Conservation (phyloP, 495 filamentous ascomycete species). For the Hyaloscypha finlandica region DNA sequence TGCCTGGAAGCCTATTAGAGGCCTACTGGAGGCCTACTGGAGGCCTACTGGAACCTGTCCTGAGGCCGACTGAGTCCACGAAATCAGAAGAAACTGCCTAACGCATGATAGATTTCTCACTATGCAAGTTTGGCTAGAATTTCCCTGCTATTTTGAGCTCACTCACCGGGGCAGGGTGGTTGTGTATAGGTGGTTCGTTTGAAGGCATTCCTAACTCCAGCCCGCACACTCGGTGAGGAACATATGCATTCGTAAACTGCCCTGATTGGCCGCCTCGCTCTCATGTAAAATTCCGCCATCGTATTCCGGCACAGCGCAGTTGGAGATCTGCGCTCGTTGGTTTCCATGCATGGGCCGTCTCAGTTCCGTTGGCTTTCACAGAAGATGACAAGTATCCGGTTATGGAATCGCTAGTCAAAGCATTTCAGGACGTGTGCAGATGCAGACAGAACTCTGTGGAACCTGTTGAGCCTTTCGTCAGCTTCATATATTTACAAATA, state of each 20-base stretch:
- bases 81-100: not conserved
- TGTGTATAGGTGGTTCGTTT: not conserved
- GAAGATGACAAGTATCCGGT: not conserved
- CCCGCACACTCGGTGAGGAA: slow-evolving; percentile 8
- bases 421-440: not conserved
- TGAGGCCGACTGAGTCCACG: not conserved
- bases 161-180: not conserved
- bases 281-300: not conserved
- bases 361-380: not conserved
- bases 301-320: not conserved
- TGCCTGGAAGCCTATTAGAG: not conserved
- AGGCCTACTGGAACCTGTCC: not conserved
- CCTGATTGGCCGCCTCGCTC: slow-evolving; percentile 1
- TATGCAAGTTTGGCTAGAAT: not conserved
- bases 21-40: not conserved
- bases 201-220: not conserved
- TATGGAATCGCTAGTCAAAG: not conserved
- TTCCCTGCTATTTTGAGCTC: not conserved
- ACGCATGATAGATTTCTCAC: not conserved
- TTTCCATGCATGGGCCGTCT: not conserved
- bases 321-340: not conserved
- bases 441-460: not conserved
- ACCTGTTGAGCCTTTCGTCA: not conserved
- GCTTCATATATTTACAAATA: not conserved
- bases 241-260: not conserved